Percentiles rank a stretch among this genome's conserved stretches.
Conservation (phyloP, 2,329 filamentous ascomycete genomes). For the Westerdykella aurantiaca region DNA sequence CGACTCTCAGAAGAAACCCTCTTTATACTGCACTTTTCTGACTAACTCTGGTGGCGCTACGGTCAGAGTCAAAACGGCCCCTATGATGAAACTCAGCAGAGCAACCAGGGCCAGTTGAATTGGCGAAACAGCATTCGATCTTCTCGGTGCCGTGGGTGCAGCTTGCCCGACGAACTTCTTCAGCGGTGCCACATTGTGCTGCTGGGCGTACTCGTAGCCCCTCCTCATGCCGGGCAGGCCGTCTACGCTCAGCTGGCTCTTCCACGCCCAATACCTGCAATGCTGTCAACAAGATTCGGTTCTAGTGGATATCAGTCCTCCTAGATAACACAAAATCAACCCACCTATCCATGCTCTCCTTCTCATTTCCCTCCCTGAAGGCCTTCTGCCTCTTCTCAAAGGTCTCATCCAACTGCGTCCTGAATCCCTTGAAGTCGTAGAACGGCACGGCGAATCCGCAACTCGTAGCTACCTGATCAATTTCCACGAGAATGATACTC, state of each 20-base stretch:
- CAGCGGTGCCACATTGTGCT: conserved; percentile 36
- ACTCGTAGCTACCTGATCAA: conserved; percentile 41
- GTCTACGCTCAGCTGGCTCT: conserved; percentile 41
- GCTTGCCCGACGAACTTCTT: conserved; percentile 41
- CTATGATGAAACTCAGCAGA: conserved; percentile 29
- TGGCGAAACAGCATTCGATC: conserved; percentile 7
- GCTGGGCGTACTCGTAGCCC: conserved; percentile 33
- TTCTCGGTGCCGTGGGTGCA: conserved; percentile 18
- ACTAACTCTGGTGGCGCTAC: conserved; percentile 22
- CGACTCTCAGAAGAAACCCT: conserved; percentile 10
- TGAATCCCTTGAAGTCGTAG: conserved; percentile 40
- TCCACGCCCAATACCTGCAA: conserved; percentile 42
- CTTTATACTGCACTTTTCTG: conserved; percentile 17
- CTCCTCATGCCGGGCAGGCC: conserved; percentile 41
- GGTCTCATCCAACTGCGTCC: conserved; percentile 38
- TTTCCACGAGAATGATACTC: conserved; percentile 39
- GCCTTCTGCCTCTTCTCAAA: conserved; percentile 38
- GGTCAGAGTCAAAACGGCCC: conserved; percentile 19
- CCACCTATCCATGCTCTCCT: conserved; percentile 39
- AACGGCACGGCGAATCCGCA: conserved; percentile 43
- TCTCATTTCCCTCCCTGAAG: conserved; percentile 30
- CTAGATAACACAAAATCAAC: background rate
- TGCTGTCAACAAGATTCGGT: conserved; percentile 1
- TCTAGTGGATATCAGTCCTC: background rate
- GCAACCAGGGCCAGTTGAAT: conserved; percentile 19